Evolutionary conservation across 2,329 filamentous ascomycete genomes (phyloP).

Genomic region (Fusarium mundagurra): DNA sequence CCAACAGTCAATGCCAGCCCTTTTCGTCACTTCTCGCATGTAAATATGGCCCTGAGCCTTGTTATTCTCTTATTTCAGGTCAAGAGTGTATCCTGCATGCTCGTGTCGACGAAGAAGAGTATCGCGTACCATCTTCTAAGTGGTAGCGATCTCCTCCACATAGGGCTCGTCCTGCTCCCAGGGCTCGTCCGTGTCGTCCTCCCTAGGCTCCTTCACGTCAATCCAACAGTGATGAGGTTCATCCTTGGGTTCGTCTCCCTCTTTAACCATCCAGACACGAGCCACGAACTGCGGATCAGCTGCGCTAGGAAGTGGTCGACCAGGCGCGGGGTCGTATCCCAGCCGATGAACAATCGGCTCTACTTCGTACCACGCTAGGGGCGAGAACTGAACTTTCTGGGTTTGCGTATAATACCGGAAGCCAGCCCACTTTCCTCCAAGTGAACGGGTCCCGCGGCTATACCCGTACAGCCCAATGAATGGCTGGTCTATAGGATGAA

Average conservation of each 20-base stretch:
- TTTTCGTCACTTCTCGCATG: background rate
- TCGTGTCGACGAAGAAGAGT: background rate
- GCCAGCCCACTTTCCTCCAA: background rate
- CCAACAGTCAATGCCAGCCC: fast-evolving
- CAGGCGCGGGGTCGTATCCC: background rate
- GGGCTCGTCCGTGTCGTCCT: background rate
- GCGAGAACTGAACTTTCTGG: background rate
- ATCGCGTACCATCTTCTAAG: background rate
- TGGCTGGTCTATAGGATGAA: background rate
- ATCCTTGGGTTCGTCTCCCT: background rate
- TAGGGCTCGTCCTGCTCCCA: background rate
- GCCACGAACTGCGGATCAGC: background rate
- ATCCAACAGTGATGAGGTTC: background rate
- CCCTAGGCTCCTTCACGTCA: background rate
- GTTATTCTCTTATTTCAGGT: background rate
- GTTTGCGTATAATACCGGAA: background rate
- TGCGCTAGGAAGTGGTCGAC: background rate
- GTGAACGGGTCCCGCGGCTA: background rate
- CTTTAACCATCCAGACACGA: background rate
- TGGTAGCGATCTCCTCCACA: background rate
- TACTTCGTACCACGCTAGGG: background rate
- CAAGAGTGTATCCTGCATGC: background rate
- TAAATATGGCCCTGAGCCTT: fast-evolving
- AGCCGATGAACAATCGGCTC: background rate
- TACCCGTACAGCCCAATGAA: background rate